Evolutionary conservation across 805 yeast genomes (phyloP), one percentile per base, ranked within the genome.

Genomic region (Lipomyces yamanashiensis): DNA sequence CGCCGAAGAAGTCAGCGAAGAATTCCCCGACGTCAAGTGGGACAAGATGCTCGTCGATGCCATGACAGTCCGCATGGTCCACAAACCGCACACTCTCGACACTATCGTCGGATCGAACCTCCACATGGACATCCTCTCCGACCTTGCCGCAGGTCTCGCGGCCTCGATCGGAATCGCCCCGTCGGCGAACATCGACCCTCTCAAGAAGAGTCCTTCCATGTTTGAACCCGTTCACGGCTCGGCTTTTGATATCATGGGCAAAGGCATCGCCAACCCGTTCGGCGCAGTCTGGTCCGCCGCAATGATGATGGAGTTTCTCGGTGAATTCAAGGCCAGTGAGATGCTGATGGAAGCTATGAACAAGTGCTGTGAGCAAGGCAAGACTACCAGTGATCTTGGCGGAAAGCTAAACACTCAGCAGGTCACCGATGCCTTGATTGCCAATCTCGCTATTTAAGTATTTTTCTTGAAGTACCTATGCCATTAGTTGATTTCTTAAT

Each of bases 201-300:
- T 69, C 17, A 39, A 64, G n/a, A 41, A 52, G 41, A 63, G 59
- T 28, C 70, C 70, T 2, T 55, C 64, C 13, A 21, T 67, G 57
- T 67, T 67, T 41, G 69, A 67, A 54, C 70, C 70, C n/a, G 67
- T 67, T n/a, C 70, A 65, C 39, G 70, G 70, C 21, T 59, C 68
- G 36, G 70, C 69, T 5, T 67, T 67, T 44, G 70, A 67, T 45
- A 67, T 67, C 28, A 67, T 69, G 33, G 70, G 70, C 7, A 67
- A 62, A 37, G 70, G 70, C 7, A 45, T 64, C 43, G 69, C 70
- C 13, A 65, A 67, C 39, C 70, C 70, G n/a, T 28, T 67, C n/a
- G 70, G 64, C 17, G 57, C 70, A 13, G 55, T 67, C 33, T 67
- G 70, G 70, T 62, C 67, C 21, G 66, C 67, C 4, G 66, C 66